A percentile compares a stretch with the other conserved stretches of the same genome.
These are phyloP conservation scores for Mollisia scopiformis DNA, from an alignment of 2,329 filamentous ascomycete species.

Conservation along the genomic window DNA sequence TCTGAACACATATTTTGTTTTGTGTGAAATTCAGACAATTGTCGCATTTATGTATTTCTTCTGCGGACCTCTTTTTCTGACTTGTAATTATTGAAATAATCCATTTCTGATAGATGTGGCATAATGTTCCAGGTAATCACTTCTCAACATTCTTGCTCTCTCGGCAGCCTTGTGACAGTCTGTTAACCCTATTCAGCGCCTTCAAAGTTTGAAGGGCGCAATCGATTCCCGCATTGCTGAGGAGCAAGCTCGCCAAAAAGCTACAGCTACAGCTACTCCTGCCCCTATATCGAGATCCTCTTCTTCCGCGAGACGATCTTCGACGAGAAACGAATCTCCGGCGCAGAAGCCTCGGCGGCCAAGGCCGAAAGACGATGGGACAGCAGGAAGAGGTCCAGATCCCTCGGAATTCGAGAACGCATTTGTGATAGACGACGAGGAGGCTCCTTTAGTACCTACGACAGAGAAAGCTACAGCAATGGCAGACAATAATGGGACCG, in stretches of 20 bases:
- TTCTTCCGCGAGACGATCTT: constrained; percentile 35
- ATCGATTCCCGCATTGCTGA: constrained; percentile 89
- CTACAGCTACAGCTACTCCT: constrained; percentile 48
- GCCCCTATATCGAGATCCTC: constrained; percentile 46
- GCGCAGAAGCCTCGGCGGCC: constrained; percentile 28
- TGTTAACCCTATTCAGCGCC: constrained; percentile 17
- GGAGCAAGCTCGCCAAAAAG: constrained; percentile 73
- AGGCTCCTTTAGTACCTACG: constrained; percentile 64
- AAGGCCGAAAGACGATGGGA: constrained; percentile 34
- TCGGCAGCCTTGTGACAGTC: constrained; percentile 21
- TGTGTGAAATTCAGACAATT: not conserved
- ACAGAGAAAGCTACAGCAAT: constrained; percentile 35
- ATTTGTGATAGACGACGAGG: constrained; percentile 84
- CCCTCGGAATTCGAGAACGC: constrained; percentile 86
- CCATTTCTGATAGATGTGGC: constrained; percentile 16
- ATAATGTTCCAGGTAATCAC: constrained; percentile 38
- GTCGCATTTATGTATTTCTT: constrained; percentile 8
- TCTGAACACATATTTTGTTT: constrained; percentile 3
- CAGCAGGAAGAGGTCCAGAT: constrained; percentile 57
- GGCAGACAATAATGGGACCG: constrained; percentile 28
- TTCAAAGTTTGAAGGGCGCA: constrained; percentile 77
- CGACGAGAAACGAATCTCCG: constrained; percentile 33
- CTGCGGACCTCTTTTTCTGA: not conserved
- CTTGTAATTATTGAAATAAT: constrained; percentile 3
- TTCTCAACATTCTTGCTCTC: constrained; percentile 1